Percentiles rank a stretch among this genome's conserved stretches.
Conservation (phyloP, 306 rosid species). For the Fragaria vesca region DNA sequence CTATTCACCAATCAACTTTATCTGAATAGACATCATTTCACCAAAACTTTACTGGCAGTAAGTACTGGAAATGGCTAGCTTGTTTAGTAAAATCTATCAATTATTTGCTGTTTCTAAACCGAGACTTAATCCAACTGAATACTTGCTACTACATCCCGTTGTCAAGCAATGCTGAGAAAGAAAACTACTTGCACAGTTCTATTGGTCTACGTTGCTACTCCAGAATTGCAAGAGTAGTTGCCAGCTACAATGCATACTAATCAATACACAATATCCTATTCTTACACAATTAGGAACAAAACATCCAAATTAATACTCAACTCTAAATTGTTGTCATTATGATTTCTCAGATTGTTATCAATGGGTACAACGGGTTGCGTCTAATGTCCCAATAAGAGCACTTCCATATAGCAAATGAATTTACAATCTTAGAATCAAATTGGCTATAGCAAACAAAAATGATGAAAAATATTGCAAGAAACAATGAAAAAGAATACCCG, state of each 20-base stretch:
- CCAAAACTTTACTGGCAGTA: neutral
- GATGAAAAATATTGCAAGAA: slow-evolving; percentile 10
- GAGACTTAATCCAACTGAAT: neutral
- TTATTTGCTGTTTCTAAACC: neutral
- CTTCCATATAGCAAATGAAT: slow-evolving; percentile 16
- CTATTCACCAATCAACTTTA: neutral
- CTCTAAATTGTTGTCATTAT: slow-evolving; percentile 1
- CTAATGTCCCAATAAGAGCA: slow-evolving; percentile 15
- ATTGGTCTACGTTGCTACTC: neutral
- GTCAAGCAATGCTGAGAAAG: neutral
- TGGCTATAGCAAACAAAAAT: neutral
- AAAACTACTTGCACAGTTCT: neutral
- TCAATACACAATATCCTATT: neutral
- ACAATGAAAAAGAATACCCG: slow-evolving; percentile 28
- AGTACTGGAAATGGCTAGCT: neutral
- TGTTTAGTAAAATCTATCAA: neutral
- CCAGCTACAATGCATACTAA: neutral
- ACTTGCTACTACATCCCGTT: neutral
- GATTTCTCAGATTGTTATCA: slow-evolving; percentile 10
- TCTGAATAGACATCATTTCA: neutral
- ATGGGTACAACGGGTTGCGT: neutral
- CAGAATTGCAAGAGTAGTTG: neutral
- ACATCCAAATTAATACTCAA: neutral
- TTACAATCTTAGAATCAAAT: slow-evolving; percentile 21
- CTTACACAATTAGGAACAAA: neutral